phyloP scores from a whole-genome alignment of 345 rosid genomes.

The Mallotus nudiflorus region DNA sequence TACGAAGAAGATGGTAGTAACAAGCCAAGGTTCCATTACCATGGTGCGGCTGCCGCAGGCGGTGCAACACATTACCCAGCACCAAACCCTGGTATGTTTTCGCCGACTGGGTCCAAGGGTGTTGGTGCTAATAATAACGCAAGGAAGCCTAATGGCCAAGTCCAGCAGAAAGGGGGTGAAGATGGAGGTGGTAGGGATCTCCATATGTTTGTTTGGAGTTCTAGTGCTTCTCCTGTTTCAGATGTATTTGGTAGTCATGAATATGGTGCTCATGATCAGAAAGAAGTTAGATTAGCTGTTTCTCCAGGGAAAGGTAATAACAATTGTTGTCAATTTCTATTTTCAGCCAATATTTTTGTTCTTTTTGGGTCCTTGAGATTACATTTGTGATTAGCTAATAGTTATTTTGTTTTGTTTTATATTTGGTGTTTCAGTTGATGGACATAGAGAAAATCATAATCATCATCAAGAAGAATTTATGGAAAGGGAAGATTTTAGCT shows the following conservation, averaged over 20 bases:
- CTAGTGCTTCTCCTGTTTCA: conserved; percentile 92
- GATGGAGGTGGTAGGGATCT: conserved; percentile 73
- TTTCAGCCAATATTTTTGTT: too few species aligned
- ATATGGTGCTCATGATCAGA: conserved; percentile 45
- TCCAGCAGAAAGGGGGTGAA: conserved; percentile 40
- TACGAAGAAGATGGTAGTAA: conserved; percentile 64
- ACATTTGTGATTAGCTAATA: too few species aligned
- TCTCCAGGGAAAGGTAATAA: conserved; percentile 74
- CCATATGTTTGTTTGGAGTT: conserved; percentile 98
- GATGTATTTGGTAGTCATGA: conserved; percentile 78
- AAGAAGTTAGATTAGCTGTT: conserved; percentile 70
- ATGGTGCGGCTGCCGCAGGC: conserved; percentile 32
- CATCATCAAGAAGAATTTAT: conserved; percentile 40
- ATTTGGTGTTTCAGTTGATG: conserved; percentile 33
- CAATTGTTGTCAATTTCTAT: too few species aligned
- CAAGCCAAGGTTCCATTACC: conserved; percentile 57
- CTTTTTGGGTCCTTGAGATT: too few species aligned
- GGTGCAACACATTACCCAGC: conserved; percentile 77
- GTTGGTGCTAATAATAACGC: conserved; percentile 29
- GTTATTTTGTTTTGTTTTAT: neutral
- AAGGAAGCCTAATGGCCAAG: conserved; percentile 50
- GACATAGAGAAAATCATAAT: conserved; percentile 33
- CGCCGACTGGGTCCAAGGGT: conserved; percentile 53
- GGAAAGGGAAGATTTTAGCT: conserved; percentile 86
- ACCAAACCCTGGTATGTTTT: conserved; percentile 94